Conservation (phyloP, 2,329 filamentous ascomycete genomes). For the Phialophora chinensis region DNA sequence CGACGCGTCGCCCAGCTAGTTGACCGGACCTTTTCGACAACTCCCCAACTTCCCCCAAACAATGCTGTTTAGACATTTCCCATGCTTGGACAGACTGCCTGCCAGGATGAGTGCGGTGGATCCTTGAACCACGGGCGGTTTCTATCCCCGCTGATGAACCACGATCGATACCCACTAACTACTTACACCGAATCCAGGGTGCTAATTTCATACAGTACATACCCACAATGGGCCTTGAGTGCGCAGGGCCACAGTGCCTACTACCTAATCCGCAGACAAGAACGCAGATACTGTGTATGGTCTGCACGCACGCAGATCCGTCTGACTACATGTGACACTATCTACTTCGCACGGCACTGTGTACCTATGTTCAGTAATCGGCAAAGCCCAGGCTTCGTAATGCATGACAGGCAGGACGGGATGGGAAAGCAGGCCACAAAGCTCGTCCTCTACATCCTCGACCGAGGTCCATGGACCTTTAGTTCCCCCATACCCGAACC, state of each 20-base stretch:
- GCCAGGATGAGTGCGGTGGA: neutral
- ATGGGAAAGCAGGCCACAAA: neutral
- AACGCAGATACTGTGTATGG: no score
- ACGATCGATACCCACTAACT: neutral
- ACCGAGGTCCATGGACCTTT: neutral
- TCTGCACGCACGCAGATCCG: no score
- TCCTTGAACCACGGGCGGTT: neutral
- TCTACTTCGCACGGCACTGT: no score
- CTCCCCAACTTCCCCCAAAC: neutral
- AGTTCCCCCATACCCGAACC: neutral
- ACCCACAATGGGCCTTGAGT: no score
- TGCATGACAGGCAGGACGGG: no score
- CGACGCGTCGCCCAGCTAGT: neutral
- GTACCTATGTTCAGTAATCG: no score
- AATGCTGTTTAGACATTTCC: neutral
- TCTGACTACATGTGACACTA: no score
- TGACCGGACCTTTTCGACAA: neutral
- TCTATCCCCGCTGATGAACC: neutral
- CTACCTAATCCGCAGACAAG: no score
- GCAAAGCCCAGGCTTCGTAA: no score
- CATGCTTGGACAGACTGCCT: neutral
- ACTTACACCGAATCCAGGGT: no score
- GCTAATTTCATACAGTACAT: no score
- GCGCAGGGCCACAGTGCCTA: no score
- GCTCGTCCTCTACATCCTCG: neutral